phyloP scores from a whole-genome alignment of 1,284 basidiomycete species.

The Tilletia walkeri region DNA sequence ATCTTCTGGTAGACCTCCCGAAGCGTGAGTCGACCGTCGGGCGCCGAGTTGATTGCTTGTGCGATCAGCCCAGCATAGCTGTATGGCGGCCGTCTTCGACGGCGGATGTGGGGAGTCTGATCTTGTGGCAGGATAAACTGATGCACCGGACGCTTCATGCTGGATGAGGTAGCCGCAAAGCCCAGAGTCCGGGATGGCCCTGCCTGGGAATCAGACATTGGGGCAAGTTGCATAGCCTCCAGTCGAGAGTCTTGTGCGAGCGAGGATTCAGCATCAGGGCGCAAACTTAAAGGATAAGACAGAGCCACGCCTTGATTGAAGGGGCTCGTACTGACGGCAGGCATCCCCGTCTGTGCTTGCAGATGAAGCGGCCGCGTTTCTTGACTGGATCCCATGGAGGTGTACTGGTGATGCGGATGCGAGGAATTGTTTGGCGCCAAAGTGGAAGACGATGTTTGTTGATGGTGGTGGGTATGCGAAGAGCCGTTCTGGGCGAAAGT shows the following conservation, averaged over 20 bases:
- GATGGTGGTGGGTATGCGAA: no score
- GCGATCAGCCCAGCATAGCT: constrained; percentile 50
- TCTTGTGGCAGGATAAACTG: constrained; percentile 25
- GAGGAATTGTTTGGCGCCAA: no score
- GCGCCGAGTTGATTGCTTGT: constrained; percentile 44
- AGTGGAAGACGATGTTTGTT: no score
- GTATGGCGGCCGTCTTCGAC: constrained; percentile 40
- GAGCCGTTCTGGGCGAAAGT: no score
- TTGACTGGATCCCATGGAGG: background rate
- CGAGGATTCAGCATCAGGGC: no score
- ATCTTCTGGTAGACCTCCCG: constrained; percentile 52
- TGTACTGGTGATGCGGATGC: no score
- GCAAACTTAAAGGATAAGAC: no score
- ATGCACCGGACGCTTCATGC: background rate
- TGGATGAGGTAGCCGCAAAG: background rate
- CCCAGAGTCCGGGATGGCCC: background rate
- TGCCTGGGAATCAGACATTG: background rate
- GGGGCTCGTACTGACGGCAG: background rate
- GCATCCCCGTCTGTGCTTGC: constrained; percentile 1
- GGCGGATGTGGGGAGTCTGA: constrained; percentile 39
- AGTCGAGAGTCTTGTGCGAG: background rate
- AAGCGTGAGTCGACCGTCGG: constrained; percentile 44
- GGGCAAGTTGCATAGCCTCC: background rate
- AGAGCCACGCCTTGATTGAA: no score
- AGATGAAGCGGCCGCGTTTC: background rate